Evolutionary conservation across 1,284 basidiomycete genomes (phyloP).

Genomic region (Schizophyllum commune): DNA sequence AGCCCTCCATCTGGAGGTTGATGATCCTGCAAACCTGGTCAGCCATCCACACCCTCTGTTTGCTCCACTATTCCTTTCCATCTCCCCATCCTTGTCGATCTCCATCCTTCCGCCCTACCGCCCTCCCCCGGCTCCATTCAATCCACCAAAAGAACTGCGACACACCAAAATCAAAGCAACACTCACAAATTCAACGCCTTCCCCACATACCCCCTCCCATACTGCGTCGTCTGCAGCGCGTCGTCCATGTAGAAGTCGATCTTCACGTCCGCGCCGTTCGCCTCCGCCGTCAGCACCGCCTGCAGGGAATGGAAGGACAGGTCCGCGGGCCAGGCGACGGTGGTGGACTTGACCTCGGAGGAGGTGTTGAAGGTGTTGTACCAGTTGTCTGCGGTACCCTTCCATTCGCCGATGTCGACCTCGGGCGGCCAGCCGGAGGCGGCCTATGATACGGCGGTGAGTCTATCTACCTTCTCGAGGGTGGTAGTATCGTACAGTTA

Average conservation of each 20-base stretch:
- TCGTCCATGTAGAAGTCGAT: slow-evolving; percentile 36
- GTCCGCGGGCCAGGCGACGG: slow-evolving; percentile 33
- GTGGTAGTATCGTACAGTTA: background rate
- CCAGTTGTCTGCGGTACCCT: slow-evolving; percentile 35
- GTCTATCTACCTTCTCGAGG: too few species aligned
- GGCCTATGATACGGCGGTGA: slow-evolving; percentile 16
- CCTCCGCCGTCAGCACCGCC: slow-evolving; percentile 30
- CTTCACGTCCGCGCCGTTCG: slow-evolving; percentile 27
- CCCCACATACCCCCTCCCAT: slow-evolving; percentile 29
- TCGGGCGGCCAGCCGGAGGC: slow-evolving; percentile 38
- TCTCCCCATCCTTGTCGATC: too few species aligned
- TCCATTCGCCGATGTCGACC: slow-evolving; percentile 37
- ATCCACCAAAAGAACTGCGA: background rate
- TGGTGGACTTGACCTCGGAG: slow-evolving; percentile 28
- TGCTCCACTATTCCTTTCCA: slow-evolving; percentile 1
- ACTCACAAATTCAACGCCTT: slow-evolving; percentile 34
- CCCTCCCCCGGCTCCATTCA: too few species aligned
- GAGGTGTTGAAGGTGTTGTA: slow-evolving; percentile 39
- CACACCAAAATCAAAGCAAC: background rate
- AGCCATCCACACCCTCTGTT: background rate
- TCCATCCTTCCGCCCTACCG: background rate
- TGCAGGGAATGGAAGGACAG: slow-evolving; percentile 35
- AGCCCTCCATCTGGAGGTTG: slow-evolving; percentile 41
- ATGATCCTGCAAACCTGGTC: slow-evolving; percentile 24
- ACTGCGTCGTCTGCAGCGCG: slow-evolving; percentile 27